Conservation (phyloP, 108 stramenopile genomes). For the Fragilariopsis cylindrus region DNA sequence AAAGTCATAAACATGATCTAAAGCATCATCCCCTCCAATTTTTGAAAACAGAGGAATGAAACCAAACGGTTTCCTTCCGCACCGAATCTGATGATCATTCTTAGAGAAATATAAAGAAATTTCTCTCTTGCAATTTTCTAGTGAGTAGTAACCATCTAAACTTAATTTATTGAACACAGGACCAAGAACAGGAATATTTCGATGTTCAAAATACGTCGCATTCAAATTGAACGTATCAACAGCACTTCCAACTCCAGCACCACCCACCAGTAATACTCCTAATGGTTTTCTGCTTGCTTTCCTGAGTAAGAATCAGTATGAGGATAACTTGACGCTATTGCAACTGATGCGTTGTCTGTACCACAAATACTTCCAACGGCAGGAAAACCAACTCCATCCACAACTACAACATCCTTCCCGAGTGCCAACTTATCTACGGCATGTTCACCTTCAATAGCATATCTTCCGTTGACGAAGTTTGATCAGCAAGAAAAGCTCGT, state of each 20-base stretch:
- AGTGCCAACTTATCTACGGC: constrained; percentile 79
- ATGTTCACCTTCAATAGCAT: constrained; percentile 67
- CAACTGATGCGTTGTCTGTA: constrained; percentile 91
- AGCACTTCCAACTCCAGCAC: constrained; percentile 90
- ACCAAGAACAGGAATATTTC: constrained; percentile 79
- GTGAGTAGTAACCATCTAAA: constrained; percentile 81
- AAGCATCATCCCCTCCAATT: constrained; percentile 31
- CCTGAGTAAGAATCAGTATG: neutral
- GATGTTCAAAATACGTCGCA: constrained; percentile 84
- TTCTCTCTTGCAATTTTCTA: constrained; percentile 73
- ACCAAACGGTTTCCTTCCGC: constrained; percentile 58
- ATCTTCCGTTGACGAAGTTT: constrained; percentile 70
- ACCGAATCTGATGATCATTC: constrained; percentile 34
- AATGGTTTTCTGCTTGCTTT: constrained; percentile 30
- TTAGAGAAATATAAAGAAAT: constrained; percentile 77
- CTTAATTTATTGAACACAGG: constrained; percentile 88
- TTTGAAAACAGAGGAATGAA: constrained; percentile 71
- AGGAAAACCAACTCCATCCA: constrained; percentile 98
- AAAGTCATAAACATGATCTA: constrained; percentile 34
- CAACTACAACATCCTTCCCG: constrained; percentile 78
- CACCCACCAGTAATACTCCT: constrained; percentile 73
- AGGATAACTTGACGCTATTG: constrained; percentile 61
- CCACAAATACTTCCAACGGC: constrained; percentile 95
- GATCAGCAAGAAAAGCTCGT: constrained; percentile 87
- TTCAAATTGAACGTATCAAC: constrained; percentile 97